These are phyloP conservation scores for Xenoacremonium recifei DNA, from an alignment of 2,329 filamentous ascomycete genomes.

Conservation along the genomic window DNA sequence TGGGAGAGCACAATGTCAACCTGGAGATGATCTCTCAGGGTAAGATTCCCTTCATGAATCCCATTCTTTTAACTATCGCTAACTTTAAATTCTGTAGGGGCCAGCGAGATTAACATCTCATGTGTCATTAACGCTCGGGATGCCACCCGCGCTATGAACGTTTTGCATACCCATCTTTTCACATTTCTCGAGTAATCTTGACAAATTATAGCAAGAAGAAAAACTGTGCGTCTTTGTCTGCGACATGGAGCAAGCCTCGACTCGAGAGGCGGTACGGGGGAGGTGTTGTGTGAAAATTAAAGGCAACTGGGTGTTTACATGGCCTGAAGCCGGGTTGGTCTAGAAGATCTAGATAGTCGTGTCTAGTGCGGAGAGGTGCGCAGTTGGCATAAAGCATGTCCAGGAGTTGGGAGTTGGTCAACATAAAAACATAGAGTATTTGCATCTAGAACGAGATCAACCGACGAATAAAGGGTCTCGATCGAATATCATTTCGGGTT, in stretches of 20 bases:
- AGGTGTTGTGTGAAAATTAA: too few relatives aligned
- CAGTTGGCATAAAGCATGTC: background rate
- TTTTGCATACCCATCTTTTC: slow-evolving; percentile 94
- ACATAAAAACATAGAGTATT: background rate
- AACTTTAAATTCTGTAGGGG: slow-evolving; percentile 55
- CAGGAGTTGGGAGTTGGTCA: background rate
- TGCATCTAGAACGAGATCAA: background rate
- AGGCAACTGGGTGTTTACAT: too few relatives aligned
- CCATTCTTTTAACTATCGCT: background rate
- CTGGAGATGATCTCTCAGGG: slow-evolving; percentile 99
- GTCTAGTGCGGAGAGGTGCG: background rate
- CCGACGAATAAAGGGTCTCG: too few relatives aligned
- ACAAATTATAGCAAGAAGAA: slow-evolving; percentile 42
- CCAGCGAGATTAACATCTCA: slow-evolving; percentile 98
- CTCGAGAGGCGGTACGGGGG: too few relatives aligned
- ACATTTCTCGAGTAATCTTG: slow-evolving; percentile 86
- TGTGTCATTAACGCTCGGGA: slow-evolving; percentile 93
- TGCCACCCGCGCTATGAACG: slow-evolving; percentile 90
- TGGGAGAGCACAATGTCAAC: slow-evolving; percentile 92
- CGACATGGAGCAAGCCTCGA: too few relatives aligned
- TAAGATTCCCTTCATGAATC: slow-evolving; percentile 37
- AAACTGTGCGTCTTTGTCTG: background rate
- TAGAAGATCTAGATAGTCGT: background rate
- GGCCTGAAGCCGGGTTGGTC: background rate
- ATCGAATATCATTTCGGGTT: too few relatives aligned